phyloP scores from a whole-genome alignment of 345 rosid species.

The Moricandia moricandioides region DNA sequence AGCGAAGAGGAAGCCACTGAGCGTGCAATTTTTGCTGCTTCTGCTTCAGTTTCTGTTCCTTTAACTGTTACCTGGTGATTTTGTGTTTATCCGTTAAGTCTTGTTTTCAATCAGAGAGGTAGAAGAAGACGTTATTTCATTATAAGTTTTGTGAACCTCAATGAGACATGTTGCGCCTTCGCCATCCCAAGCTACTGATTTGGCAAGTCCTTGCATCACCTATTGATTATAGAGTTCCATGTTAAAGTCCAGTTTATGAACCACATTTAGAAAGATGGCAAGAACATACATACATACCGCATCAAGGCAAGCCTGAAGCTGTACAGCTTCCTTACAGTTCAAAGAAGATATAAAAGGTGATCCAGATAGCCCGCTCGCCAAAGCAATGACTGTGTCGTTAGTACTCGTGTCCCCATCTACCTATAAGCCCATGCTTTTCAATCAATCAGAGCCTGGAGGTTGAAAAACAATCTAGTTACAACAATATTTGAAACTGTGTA shows the following conservation, averaged over 20 bases:
- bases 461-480: background rate
- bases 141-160: constrained; percentile 38
- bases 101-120: background rate
- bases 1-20: constrained; percentile 93
- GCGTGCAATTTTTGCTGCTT: constrained; percentile 87
- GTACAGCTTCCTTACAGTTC: constrained; percentile 55
- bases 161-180: constrained; percentile 96
- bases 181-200: constrained; percentile 99
- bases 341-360: constrained; percentile 63
- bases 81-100: background rate
- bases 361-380: constrained; percentile 88
- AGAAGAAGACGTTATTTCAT: background rate
- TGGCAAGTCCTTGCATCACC: constrained; percentile 99
- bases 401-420: constrained; percentile 98
- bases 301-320: constrained; percentile 93
- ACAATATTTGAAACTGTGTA: background rate
- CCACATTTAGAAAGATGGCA: background rate
- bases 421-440: constrained; percentile 37
- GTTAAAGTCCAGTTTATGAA: constrained; percentile 1
- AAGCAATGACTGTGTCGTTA: constrained; percentile 85
- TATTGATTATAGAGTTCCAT: constrained; percentile 19
- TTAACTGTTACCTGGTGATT: constrained; percentile 49
- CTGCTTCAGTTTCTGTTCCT: constrained; percentile 68
- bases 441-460: background rate
- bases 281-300: constrained; percentile 49